Base-by-base conservation (phyloP, 257 asterid species). In the Striga asiatica region DNA sequence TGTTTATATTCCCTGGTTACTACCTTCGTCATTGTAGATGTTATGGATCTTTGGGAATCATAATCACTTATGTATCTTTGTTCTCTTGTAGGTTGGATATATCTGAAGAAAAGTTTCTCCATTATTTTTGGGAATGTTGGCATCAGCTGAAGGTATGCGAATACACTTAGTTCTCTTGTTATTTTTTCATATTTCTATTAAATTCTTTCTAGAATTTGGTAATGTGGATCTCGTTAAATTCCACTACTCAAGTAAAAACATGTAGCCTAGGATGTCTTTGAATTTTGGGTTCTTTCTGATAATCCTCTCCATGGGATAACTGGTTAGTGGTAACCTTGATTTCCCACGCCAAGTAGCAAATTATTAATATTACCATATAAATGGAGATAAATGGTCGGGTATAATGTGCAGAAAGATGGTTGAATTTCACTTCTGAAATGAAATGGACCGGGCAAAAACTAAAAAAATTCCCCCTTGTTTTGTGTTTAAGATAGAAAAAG, bases 101-200 rank as follows among this genome's bases (percentile, higher is more conserved):
- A 78, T 59, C 91, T 29, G 83, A 80, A 77, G 95, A 88, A 41
- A 84, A 84, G 39, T 88, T 88, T 71, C 79, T 88, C 48, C 68
- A 65, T 49, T 82, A 84, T 65, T 88, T 88, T 54, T 82, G 95
- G 95, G 91, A 75, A 59, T 81, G 93, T 63, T 88, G 93, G 95
- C 71, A 80, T 70, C 81, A 75, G 67, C 76, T 84, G 65, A 78
- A 80, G 89, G 97, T 82, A 76, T 61, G 14, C 51, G 43, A 49
- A 22, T 45, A 25, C 14, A 60, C 42, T 61, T 20, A 49, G 10
- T 47, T 21, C 42, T 39, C 60, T 11, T 59, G 41, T 38, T 24
- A 17, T 20, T 66, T 20, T 41, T 39, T 45, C 56, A 14, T 35
- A 35, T n/a, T 2, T 35, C 10, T 34, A 35, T 10, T n/a, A 35